Evolutionary conservation across 768 basidiomycete species (phyloP).

Genomic region (Pleurotus eryngii): DNA sequence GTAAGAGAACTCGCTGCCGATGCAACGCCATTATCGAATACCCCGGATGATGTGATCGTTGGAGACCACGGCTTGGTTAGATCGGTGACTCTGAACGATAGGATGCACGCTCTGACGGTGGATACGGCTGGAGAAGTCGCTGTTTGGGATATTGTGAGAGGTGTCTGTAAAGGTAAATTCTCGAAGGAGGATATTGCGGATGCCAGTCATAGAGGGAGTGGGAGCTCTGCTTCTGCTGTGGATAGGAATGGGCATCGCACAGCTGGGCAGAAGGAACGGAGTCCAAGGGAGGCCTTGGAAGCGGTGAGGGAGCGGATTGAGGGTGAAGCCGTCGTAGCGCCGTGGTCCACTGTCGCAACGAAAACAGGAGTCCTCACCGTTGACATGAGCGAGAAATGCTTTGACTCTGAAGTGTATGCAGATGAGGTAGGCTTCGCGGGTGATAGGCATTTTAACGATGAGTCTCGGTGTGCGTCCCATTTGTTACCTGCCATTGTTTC

Average conservation of each 20-base stretch:
- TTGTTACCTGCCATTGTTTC: constrained; percentile 4
- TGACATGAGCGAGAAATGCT: constrained; percentile 83
- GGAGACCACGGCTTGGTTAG: constrained; percentile 85
- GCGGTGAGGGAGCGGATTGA: constrained; percentile 89
- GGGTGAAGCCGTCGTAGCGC: constrained; percentile 81
- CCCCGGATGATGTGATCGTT: constrained; percentile 67
- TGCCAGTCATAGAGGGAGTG: constrained; percentile 48
- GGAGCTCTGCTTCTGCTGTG: constrained; percentile 32
- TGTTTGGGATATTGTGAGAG: constrained; percentile 88
- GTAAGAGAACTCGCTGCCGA: constrained; percentile 79
- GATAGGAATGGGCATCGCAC: no score
- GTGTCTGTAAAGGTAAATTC: constrained; percentile 72
- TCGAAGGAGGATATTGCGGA: constrained; percentile 60
- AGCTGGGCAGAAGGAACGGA: constrained; percentile 44
- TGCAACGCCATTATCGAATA: constrained; percentile 51
- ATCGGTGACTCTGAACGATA: constrained; percentile 79
- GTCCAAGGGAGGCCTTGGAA: constrained; percentile 83
- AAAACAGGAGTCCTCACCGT: constrained; percentile 85
- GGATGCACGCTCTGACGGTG: constrained; percentile 86
- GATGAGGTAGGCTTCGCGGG: constrained; percentile 79
- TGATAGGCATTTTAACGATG: constrained; percentile 66
- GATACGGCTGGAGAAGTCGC: constrained; percentile 87
- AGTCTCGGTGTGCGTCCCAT: constrained; percentile 66
- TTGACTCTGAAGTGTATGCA: constrained; percentile 93
- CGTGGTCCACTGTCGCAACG: constrained; percentile 90